Conservation (phyloP, 139 green algal species). For the Diplosphaera chodatii region DNA sequence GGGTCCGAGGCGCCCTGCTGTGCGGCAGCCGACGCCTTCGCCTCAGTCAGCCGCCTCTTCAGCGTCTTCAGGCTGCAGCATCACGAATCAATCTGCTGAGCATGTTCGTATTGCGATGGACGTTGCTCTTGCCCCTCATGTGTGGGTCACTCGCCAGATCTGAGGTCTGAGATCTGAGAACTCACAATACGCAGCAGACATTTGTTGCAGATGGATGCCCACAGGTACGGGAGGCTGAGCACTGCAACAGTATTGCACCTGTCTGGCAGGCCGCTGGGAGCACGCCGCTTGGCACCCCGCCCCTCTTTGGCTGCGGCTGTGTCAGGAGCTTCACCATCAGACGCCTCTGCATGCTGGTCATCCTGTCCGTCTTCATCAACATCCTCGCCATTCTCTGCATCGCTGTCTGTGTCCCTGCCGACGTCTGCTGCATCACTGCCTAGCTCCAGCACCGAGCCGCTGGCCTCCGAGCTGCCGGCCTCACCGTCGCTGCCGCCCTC, state of each 20-base stretch:
- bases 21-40: neutral
- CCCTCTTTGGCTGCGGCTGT: neutral
- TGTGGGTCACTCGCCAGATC: too few relatives aligned
- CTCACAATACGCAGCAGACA: too few relatives aligned
- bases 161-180: too few relatives aligned
- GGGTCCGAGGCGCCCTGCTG: neutral
- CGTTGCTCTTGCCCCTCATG: too few relatives aligned
- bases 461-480: slow-evolving; percentile 14
- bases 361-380: neutral
- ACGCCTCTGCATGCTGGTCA: neutral
- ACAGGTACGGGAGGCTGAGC: too few relatives aligned
- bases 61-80: slow-evolving; percentile 26
- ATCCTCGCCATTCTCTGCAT: neutral
- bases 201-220: too few relatives aligned
- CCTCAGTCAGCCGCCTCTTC: slow-evolving; percentile 31
- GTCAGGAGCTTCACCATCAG: slow-evolving; percentile 3
- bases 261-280: slow-evolving; percentile 1
- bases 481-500: slow-evolving; percentile 34
- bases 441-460: too few relatives aligned
- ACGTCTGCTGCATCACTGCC: too few relatives aligned
- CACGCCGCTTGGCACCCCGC: slow-evolving; percentile 1
- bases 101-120: too few relatives aligned
- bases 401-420: neutral
- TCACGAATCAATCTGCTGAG: too few relatives aligned
- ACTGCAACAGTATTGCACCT: too few relatives aligned